phyloP scores from a whole-genome alignment of 208 protist genomes.

The Pavlovales sp. region DNA sequence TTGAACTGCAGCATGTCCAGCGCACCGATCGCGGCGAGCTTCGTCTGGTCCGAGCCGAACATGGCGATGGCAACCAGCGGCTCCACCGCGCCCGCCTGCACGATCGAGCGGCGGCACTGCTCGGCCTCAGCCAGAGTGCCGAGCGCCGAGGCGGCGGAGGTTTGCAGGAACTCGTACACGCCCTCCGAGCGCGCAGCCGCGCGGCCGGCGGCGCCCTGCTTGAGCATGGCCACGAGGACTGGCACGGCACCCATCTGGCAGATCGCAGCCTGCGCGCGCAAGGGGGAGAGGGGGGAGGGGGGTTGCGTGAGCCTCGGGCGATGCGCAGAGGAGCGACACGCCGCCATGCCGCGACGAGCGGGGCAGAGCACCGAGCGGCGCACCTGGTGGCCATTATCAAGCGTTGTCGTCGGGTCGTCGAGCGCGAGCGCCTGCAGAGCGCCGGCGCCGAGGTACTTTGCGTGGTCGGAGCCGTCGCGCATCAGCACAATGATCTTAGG shows the following conservation, averaged over 20 bases:
- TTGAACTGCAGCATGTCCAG: slow-evolving; percentile 29
- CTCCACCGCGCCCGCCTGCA: not conserved
- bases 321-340: no score
- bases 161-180: no score
- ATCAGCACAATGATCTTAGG: not conserved
- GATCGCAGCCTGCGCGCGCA: not conserved
- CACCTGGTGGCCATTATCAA: slow-evolving; percentile 9
- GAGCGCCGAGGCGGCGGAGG: no score
- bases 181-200: no score
- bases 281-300: no score
- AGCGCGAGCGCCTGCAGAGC: slow-evolving; percentile 24
- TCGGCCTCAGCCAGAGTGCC: no score
- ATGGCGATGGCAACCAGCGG: not conserved
- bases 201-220: no score
- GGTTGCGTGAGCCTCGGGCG: no score
- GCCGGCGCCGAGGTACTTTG: not conserved
- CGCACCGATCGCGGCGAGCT: slow-evolving; percentile 1
- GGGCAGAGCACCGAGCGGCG: no score
- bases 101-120: no score
- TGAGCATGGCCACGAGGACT: slow-evolving; percentile 2
- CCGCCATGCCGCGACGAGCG: no score
- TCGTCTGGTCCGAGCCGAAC: not conserved
- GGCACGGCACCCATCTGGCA: slow-evolving; percentile 22
- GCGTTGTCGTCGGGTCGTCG: slow-evolving; percentile 20
- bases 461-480: not conserved